These are phyloP conservation scores for Dysphania ambrosioides DNA, from an alignment of 148 eudicot species.

Conservation along the genomic window DNA sequence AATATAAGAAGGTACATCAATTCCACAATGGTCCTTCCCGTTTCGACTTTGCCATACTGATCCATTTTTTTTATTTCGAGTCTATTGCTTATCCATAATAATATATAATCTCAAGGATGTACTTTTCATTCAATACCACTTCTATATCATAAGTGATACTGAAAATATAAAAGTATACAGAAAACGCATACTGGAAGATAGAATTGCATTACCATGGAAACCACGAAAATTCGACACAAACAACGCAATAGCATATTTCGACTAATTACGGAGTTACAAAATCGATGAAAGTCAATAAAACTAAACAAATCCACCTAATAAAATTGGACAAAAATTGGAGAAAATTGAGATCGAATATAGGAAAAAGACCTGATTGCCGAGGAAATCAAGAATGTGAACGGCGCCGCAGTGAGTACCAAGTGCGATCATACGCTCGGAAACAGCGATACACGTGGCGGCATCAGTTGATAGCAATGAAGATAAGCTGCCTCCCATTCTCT, in stretches of 20 bases:
- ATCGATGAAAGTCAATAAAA: not conserved
- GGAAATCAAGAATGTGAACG: slow-evolving; percentile 84
- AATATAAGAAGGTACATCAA: too few species aligned
- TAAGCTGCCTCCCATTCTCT: slow-evolving; percentile 93
- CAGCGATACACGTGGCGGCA: slow-evolving; percentile 71
- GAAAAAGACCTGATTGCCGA: slow-evolving; percentile 69
- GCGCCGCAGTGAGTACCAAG: slow-evolving; percentile 80
- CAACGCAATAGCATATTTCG: not conserved
- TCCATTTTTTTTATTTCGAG: too few species aligned
- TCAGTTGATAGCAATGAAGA: slow-evolving; percentile 57
- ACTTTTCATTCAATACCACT: too few species aligned
- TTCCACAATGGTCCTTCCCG: too few species aligned
- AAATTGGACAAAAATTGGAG: not conserved
- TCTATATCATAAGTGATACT: too few species aligned
- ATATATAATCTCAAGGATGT: too few species aligned
- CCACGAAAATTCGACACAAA: not conserved
- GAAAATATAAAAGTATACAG: too few species aligned
- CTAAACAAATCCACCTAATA: not conserved
- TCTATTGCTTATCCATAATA: too few species aligned
- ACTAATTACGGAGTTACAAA: not conserved
- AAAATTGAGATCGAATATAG: slow-evolving; percentile 2
- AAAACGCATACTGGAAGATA: too few species aligned
- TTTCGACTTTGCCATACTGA: too few species aligned
- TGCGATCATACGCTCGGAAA: slow-evolving; percentile 92
- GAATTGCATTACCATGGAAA: too few species aligned